phyloP scores from a whole-genome alignment of 2,329 filamentous ascomycete genomes.

The Dichotomopilus funicola region DNA sequence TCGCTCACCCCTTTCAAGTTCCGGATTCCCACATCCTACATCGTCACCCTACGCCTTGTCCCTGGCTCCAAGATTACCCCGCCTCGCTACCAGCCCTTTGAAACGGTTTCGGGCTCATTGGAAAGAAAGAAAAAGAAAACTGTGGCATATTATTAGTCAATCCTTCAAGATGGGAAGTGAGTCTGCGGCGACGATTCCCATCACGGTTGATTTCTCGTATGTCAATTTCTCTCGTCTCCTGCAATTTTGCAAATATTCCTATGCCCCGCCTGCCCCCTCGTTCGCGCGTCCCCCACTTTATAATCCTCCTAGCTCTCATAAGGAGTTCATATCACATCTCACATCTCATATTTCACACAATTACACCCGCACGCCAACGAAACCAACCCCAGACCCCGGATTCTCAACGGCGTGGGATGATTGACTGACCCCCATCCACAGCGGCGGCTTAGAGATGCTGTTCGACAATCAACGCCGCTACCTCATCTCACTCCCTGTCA shows the following conservation, averaged over 20 bases:
- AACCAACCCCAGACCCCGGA: too few relatives aligned
- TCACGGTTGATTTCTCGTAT: constrained; percentile 67
- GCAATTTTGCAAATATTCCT: neutral
- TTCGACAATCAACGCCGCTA: constrained; percentile 79
- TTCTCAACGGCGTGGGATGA: neutral
- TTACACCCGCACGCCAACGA: too few relatives aligned
- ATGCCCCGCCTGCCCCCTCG: too few relatives aligned
- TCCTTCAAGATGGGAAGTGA: constrained; percentile 12
- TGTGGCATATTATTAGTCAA: neutral
- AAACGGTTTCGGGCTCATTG: too few relatives aligned
- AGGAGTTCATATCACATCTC: neutral
- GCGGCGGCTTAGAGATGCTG: constrained; percentile 89
- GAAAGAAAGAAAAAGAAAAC: too few relatives aligned
- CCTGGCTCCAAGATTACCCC: too few relatives aligned
- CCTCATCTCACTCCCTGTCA: constrained; percentile 59
- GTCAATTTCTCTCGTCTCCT: constrained; percentile 19
- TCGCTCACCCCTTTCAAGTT: too few relatives aligned
- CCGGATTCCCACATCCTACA: too few relatives aligned
- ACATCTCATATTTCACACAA: neutral
- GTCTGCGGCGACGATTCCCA: constrained; percentile 37
- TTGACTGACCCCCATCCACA: constrained; percentile 29
- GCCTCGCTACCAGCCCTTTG: too few relatives aligned
- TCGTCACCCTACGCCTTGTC: too few relatives aligned
- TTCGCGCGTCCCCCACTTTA: too few relatives aligned
- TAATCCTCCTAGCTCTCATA: neutral